phyloP scores from a whole-genome alignment of 768 basidiomycete species.

The Kwoniella bestiolae region DNA sequence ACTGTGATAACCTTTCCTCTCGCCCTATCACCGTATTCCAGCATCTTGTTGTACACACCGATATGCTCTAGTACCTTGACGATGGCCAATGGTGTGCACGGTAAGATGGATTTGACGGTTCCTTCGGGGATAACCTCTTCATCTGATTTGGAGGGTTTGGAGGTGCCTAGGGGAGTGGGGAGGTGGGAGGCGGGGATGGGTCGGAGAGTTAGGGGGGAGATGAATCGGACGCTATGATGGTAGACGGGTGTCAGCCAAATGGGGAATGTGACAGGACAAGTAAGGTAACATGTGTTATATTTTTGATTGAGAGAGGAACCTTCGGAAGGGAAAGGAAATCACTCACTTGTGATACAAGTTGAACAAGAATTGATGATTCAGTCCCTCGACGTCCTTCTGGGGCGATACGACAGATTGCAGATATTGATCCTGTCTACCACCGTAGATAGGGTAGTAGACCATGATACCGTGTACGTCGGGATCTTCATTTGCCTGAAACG shows the following conservation, averaged over 20 bases:
- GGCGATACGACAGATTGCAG: conserved; percentile 96
- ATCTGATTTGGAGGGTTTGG: conserved; percentile 57
- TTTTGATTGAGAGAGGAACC: not conserved
- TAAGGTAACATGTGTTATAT: no score
- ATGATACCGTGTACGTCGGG: conserved; percentile 85
- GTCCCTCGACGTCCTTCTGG: conserved; percentile 94
- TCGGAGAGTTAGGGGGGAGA: conserved; percentile 59
- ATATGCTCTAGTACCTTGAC: conserved; percentile 91
- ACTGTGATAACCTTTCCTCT: conserved; percentile 78
- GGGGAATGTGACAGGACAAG: no score
- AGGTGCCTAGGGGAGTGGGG: conserved; percentile 35
- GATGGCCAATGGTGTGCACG: conserved; percentile 94
- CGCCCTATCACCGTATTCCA: conserved; percentile 92
- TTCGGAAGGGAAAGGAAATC: not conserved
- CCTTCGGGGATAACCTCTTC: conserved; percentile 69
- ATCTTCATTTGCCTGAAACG: conserved; percentile 75
- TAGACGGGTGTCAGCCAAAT: no score
- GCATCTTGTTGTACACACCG: conserved; percentile 88
- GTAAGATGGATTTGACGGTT: conserved; percentile 92
- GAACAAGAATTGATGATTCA: conserved; percentile 84
- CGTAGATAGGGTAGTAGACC: conserved; percentile 98
- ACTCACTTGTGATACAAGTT: conserved; percentile 92
- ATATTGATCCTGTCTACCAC: conserved; percentile 89
- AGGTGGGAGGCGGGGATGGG: conserved; percentile 50
- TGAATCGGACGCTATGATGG: conserved; percentile 79